phyloP scores from a whole-genome alignment of 1,284 basidiomycete genomes.

The Volvariella surrecta region DNA sequence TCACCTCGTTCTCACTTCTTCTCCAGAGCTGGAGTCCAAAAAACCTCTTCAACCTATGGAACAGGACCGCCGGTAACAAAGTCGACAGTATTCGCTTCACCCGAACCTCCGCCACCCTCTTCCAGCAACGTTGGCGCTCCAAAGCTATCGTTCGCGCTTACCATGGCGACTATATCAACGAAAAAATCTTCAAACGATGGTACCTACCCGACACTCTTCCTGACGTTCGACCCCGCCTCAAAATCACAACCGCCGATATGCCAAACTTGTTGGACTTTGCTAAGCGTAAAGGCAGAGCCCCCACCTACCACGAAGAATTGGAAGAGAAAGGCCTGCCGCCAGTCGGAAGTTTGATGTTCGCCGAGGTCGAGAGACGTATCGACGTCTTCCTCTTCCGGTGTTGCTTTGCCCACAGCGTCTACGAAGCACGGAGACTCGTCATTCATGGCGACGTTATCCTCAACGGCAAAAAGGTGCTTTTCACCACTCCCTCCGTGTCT shows the following conservation, averaged over 20 bases:
- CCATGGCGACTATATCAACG: constrained; percentile 93
- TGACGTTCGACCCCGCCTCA: constrained; percentile 63
- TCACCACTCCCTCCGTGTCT: constrained; percentile 1
- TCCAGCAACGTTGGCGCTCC: constrained; percentile 88
- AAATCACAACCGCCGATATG: constrained; percentile 29
- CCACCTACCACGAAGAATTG: constrained; percentile 41
- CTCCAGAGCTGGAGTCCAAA: constrained; percentile 71
- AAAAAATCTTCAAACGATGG: constrained; percentile 93
- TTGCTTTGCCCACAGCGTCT: constrained; percentile 88
- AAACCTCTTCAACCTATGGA: constrained; percentile 79
- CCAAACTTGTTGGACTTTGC: constrained; percentile 48
- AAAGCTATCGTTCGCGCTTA: constrained; percentile 91
- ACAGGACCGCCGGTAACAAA: constrained; percentile 46
- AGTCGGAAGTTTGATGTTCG: constrained; percentile 87
- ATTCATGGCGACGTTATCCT: constrained; percentile 84
- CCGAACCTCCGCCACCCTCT: constrained; percentile 57
- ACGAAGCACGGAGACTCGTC: constrained; percentile 82
- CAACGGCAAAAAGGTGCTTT: constrained; percentile 80
- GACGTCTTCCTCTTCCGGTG: constrained; percentile 90
- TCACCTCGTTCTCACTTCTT: neutral
- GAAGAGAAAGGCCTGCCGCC: constrained; percentile 54
- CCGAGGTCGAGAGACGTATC: constrained; percentile 88
- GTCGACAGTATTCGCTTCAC: constrained; percentile 49
- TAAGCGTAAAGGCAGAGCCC: constrained; percentile 41
- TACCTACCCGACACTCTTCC: constrained; percentile 87